These are phyloP conservation scores for Populus tomentosa DNA, from an alignment of 441 rosid species.

Conservation along the genomic window DNA sequence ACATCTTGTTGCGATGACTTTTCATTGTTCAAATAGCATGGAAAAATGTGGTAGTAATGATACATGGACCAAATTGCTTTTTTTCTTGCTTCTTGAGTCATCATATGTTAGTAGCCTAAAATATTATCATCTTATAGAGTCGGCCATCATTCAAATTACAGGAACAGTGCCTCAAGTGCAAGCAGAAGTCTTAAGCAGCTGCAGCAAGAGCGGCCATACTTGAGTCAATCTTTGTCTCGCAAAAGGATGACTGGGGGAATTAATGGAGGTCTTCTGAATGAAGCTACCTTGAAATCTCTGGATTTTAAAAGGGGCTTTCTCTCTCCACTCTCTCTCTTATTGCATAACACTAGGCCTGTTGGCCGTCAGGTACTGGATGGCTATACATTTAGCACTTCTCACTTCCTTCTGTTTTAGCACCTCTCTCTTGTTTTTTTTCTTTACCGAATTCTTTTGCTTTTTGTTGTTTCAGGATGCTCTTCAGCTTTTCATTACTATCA, in stretches of 20 bases:
- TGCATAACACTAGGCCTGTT: slow-evolving; percentile 85
- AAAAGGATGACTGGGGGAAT: slow-evolving; percentile 88
- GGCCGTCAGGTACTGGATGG: slow-evolving; percentile 74
- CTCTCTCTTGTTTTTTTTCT: background rate
- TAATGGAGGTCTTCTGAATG: slow-evolving; percentile 84
- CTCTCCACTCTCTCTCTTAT: slow-evolving; percentile 72
- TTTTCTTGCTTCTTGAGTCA: slow-evolving; percentile 4
- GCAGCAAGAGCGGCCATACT: slow-evolving; percentile 51
- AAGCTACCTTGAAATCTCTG: slow-evolving; percentile 66
- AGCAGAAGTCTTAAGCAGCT: slow-evolving; percentile 46
- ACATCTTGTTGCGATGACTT: background rate
- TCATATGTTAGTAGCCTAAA: background rate
- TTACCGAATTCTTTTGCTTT: background rate
- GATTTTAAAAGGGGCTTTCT: slow-evolving; percentile 70
- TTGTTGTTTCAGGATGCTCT: slow-evolving; percentile 67
- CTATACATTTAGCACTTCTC: slow-evolving; percentile 9
- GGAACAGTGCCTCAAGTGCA: slow-evolving; percentile 45
- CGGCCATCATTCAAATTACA: slow-evolving; percentile 25
- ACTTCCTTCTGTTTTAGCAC: background rate
- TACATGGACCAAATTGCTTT: background rate
- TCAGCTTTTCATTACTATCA: slow-evolving; percentile 70
- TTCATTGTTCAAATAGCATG: background rate
- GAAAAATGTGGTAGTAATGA: background rate
- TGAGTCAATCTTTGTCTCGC: slow-evolving; percentile 72
- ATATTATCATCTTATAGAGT: slow-evolving; percentile 13